Base-by-base conservation (phyloP, 176 grass and related monocot genomes). In the Poa annua region DNA sequence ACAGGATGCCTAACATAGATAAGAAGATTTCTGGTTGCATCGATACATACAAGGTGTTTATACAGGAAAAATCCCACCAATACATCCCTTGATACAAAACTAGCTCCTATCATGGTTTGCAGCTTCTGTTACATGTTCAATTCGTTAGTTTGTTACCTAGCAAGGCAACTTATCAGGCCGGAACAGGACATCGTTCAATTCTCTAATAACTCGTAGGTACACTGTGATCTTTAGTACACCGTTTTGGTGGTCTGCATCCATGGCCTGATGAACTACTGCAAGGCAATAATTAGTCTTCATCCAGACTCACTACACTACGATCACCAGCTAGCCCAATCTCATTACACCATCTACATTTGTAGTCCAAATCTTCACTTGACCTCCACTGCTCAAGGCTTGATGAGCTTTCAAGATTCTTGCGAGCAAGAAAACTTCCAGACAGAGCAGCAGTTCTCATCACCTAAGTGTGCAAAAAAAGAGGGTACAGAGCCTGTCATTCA, bases 381-480 rank as follows among this genome's bases (percentile, higher is more conserved):
- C 5, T 48, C 56, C 42, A 56, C 60, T 21, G 71, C 70, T 80
- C 59, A 48, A 67, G 44, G 6, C 19, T 44, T 86, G 57, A 53
- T 34, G 71, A 6, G 7, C 34, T 71, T 44, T 90, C 84, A 87
- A 57, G 61, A 24, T 75, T 94, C 84, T 74, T 81, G 66, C 2
- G 78, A 83, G 65, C 75, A 84, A 69, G 89, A 75, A 69, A 98
- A 96, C 62, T 82, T 90, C 96, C 96, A 99, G 64, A 93, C 62
- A 21, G 89, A 96, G 74, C 86, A 92, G 79, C 96, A 93, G 79
- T 96, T 99, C 75, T 93, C 89, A 68, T 93, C 81, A 63, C 91
- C 93, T 99, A 80, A 76, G 51, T 21, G 61, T 70, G 51, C 13
- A 70, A 19, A 78, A 74, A 21, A 15, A 19, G 66, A 73, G 41